Conservation (phyloP, 169 alveolate genomes). For the Sarcocystis neurona region DNA sequence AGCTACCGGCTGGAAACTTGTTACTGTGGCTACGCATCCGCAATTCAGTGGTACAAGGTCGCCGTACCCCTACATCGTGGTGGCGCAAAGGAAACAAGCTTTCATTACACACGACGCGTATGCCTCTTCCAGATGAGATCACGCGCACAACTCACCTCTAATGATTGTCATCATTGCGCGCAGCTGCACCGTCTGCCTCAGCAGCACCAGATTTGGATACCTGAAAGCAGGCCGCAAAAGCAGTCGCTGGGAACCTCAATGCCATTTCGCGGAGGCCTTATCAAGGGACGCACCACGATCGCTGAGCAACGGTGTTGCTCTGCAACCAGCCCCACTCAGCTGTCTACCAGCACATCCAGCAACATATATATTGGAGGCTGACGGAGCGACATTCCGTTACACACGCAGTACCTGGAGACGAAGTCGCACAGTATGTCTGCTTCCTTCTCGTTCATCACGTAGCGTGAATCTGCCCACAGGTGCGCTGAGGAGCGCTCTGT, state of each 20-base stretch:
- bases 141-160: constrained; percentile 59
- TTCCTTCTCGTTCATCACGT: neutral
- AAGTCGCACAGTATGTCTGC: neutral
- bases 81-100: too few species aligned
- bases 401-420: neutral
- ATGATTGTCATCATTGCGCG: constrained; percentile 69
- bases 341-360: neutral
- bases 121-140: too few species aligned
- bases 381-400: neutral
- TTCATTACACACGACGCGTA: too few species aligned
- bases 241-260: too few species aligned
- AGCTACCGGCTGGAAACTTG: too few species aligned
- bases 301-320: neutral
- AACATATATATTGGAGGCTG: neutral
- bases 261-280: too few species aligned
- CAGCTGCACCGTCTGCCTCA: constrained; percentile 65
- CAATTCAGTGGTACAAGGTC: too few species aligned
- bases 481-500: too few species aligned
- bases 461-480: neutral
- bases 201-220: constrained; percentile 58
- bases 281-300: neutral
- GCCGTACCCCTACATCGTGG: too few species aligned
- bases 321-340: neutral
- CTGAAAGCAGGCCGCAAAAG: neutral
- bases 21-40: too few species aligned